Conservation (phyloP, 2,329 filamentous ascomycete genomes). For the Cladosporium cucumerinum region DNA sequence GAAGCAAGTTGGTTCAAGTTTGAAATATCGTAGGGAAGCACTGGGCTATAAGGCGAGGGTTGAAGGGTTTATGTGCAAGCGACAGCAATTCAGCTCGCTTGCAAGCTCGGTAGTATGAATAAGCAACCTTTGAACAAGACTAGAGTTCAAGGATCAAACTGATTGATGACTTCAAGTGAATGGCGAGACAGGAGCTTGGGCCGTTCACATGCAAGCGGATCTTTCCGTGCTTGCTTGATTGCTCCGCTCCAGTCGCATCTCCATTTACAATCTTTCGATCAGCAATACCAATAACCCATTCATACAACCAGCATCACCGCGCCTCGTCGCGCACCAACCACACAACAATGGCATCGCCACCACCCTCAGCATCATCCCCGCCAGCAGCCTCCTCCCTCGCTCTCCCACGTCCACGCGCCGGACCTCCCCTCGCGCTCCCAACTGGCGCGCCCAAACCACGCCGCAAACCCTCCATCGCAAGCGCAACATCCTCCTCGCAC, state of each 20-base stretch:
- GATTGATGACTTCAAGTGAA: neutral
- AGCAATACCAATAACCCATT: neutral
- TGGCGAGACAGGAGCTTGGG: neutral
- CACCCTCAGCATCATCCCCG: slow-evolving; percentile 6
- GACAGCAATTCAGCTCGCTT: neutral
- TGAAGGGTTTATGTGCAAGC: neutral
- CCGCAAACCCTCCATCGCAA: slow-evolving; percentile 65
- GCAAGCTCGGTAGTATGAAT: neutral
- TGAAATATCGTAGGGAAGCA: neutral
- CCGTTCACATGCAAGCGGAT: neutral
- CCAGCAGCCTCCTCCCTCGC: slow-evolving; percentile 27
- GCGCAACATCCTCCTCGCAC: slow-evolving; percentile 56
- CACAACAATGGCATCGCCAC: slow-evolving; percentile 12
- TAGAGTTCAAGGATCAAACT: neutral
- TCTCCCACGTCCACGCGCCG: slow-evolving; percentile 59
- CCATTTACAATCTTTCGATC: neutral
- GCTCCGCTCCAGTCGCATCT: neutral
- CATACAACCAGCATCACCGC: neutral
- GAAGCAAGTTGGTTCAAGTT: neutral
- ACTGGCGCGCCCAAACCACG: slow-evolving; percentile 55
- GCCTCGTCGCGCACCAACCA: neutral
- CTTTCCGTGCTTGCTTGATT: neutral
- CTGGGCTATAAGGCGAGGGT: neutral
- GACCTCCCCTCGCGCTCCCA: slow-evolving; percentile 50
- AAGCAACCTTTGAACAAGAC: neutral